Evolutionary conservation across 257 asterid species (phyloP).

Genomic region (Solanum raphanifolium): DNA sequence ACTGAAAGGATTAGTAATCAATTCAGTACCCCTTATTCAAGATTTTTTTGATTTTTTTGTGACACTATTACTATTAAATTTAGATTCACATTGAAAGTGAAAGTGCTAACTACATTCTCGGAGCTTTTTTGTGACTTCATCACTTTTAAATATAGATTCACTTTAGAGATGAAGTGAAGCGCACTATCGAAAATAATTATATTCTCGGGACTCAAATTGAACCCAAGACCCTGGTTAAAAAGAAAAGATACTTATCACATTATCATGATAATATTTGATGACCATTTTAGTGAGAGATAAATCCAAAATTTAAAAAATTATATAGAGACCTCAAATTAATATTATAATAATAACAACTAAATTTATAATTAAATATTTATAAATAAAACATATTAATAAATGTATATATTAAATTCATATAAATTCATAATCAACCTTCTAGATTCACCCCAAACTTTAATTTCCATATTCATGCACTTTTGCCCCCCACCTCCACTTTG

Average conservation of each 20-base stretch:
- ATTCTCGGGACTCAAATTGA: background rate
- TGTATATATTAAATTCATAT: background rate
- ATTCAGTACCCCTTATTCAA: background rate
- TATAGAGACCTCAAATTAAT: background rate
- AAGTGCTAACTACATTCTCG: too few relatives aligned
- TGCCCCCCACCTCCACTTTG: too few relatives aligned
- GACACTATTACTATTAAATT: too few relatives aligned
- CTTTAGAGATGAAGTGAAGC: background rate
- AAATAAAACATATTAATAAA: background rate
- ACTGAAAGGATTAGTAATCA: rapidly evolving
- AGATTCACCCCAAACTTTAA: background rate
- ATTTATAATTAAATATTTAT: background rate
- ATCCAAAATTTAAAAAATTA: background rate
- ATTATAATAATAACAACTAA: background rate
- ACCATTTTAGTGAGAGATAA: rapidly evolving
- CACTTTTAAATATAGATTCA: background rate
- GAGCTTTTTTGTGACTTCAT: too few relatives aligned
- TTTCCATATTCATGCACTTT: background rate
- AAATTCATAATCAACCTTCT: background rate
- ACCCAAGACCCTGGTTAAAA: background rate
- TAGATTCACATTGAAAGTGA: background rate
- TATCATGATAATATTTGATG: background rate
- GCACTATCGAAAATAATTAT: background rate
- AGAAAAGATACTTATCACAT: background rate
- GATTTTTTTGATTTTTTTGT: too few relatives aligned